phyloP scores from a whole-genome alignment of 805 yeast species.

The Yarrowia osloensis region DNA sequence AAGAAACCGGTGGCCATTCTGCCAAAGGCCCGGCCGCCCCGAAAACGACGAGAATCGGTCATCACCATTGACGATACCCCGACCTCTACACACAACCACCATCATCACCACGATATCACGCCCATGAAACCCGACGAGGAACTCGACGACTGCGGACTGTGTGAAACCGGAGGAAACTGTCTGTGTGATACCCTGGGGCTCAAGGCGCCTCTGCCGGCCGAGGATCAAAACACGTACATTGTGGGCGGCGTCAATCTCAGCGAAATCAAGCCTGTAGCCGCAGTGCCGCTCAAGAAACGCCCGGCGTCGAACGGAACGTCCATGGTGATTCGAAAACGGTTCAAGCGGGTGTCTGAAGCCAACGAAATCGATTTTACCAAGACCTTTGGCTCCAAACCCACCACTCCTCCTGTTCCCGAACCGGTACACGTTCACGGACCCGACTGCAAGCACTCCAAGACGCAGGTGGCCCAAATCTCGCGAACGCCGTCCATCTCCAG shows the following conservation, averaged over 20 bases:
- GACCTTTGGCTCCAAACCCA: conserved; percentile 15
- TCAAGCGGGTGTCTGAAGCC: conserved; percentile 32
- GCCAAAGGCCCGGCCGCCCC: not conserved
- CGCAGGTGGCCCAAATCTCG: not conserved
- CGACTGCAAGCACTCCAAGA: conserved; percentile 23
- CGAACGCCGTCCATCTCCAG: conserved; percentile 12
- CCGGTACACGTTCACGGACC: conserved; percentile 18
- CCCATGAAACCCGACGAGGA: conserved; percentile 14
- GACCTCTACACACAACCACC: not conserved
- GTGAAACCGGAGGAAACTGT: conserved; percentile 42
- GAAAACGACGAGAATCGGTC: conserved; percentile 2
- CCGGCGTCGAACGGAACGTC: conserved; percentile 13
- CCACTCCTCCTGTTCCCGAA: conserved; percentile 1
- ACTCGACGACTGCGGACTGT: conserved; percentile 41
- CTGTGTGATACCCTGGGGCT: conserved; percentile 43
- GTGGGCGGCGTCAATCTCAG: conserved; percentile 39
- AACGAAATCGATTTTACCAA: conserved; percentile 30
- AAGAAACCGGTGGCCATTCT: conserved; percentile 10
- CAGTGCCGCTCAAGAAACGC: conserved; percentile 56
- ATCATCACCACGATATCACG: not conserved
- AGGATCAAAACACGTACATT: not conserved
- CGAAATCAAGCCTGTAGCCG: conserved; percentile 60
- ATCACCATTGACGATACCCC: not conserved
- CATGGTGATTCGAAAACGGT: conserved; percentile 24
- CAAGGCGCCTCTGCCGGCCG: conserved; percentile 36